Conservation (phyloP, 2,329 filamentous ascomycete genomes). For the Fusarium pseudoanthophilum region DNA sequence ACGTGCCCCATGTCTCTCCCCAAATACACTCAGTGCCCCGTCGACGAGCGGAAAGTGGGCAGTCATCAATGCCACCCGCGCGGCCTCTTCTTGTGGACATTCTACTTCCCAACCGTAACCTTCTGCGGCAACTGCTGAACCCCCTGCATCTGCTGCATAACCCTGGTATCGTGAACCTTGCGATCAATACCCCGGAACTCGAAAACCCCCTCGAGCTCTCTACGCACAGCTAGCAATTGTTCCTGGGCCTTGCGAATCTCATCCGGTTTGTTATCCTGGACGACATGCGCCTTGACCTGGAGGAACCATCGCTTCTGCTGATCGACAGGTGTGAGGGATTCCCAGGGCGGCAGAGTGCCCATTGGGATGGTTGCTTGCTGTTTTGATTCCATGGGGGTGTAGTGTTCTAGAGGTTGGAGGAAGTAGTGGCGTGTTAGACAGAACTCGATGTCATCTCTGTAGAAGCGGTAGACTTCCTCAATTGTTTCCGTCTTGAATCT, state of each 20-base stretch:
- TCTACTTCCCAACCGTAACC: constrained; percentile 49
- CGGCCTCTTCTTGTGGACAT: background rate
- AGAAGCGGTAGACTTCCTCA: constrained; percentile 65
- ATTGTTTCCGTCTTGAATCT: constrained; percentile 64
- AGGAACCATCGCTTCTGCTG: constrained; percentile 65
- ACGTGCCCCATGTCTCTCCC: background rate
- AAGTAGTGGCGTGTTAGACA: constrained; percentile 61
- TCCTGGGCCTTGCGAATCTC: constrained; percentile 66
- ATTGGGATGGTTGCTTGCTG: constrained; percentile 29
- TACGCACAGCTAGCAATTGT: constrained; percentile 58
- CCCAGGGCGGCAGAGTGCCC: constrained; percentile 57
- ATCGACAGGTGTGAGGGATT: constrained; percentile 60
- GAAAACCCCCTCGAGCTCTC: constrained; percentile 63
- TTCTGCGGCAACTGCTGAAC: constrained; percentile 54
- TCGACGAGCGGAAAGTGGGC: background rate
- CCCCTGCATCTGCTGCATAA: constrained; percentile 52
- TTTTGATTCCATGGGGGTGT: constrained; percentile 48
- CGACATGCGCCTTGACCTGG: constrained; percentile 62
- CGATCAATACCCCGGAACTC: constrained; percentile 64
- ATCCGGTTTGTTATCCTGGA: constrained; percentile 67
- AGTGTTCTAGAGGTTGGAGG: constrained; percentile 48
- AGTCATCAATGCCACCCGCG: background rate
- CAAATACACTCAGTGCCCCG: fast-evolving
- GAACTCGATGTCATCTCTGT: constrained; percentile 65
- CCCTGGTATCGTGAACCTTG: constrained; percentile 63